These are phyloP conservation scores for Copromyces sp. DNA, from an alignment of 495 filamentous ascomycete genomes.

Conservation along the genomic window DNA sequence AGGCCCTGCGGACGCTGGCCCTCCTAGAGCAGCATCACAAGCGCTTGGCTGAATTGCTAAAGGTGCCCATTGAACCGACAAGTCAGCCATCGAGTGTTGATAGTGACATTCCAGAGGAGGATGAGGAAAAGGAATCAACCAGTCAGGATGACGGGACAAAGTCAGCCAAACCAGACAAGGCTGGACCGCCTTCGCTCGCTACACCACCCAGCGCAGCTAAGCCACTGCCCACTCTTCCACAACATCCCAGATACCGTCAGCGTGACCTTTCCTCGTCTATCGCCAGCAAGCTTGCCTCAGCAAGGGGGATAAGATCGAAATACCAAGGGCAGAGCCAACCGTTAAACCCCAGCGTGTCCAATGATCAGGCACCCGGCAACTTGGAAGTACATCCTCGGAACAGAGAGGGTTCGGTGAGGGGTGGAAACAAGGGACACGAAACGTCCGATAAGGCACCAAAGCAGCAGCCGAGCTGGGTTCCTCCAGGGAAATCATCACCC, in stretches of 20 bases:
- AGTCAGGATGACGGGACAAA: slow-evolving; percentile 6
- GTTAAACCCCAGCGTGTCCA: slow-evolving; percentile 59
- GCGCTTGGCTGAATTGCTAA: slow-evolving; percentile 65
- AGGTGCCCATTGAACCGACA: slow-evolving; percentile 55
- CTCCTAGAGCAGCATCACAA: slow-evolving; percentile 82
- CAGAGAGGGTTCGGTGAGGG: slow-evolving; percentile 30
- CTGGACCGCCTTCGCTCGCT: slow-evolving; percentile 9
- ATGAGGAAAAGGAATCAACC: slow-evolving; percentile 27
- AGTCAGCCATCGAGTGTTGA: slow-evolving; percentile 28
- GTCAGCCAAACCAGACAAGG: slow-evolving; percentile 11
- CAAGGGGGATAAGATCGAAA: slow-evolving; percentile 71
- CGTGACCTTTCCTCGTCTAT: slow-evolving; percentile 75
- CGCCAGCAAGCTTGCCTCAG: slow-evolving; percentile 82
- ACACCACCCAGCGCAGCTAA: slow-evolving; percentile 22
- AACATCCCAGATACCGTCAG: slow-evolving; percentile 41
- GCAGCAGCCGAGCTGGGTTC: slow-evolving; percentile 30
- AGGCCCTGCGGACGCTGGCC: slow-evolving; percentile 74
- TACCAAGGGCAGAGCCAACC: slow-evolving; percentile 44
- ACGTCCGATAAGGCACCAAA: slow-evolving; percentile 23
- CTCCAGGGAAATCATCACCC: slow-evolving; percentile 20
- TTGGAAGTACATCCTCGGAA: slow-evolving; percentile 45
- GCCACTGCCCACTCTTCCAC: slow-evolving; percentile 36
- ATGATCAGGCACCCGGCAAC: slow-evolving; percentile 65
- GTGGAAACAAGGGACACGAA: slow-evolving; percentile 30
- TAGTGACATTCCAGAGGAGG: slow-evolving; percentile 23